Percentiles rank a stretch among this genome's conserved stretches.
These are phyloP conservation scores for Sporodiniella umbellata DNA, from an alignment of 371 early-diverging fungal species.

Conservation along the genomic window DNA sequence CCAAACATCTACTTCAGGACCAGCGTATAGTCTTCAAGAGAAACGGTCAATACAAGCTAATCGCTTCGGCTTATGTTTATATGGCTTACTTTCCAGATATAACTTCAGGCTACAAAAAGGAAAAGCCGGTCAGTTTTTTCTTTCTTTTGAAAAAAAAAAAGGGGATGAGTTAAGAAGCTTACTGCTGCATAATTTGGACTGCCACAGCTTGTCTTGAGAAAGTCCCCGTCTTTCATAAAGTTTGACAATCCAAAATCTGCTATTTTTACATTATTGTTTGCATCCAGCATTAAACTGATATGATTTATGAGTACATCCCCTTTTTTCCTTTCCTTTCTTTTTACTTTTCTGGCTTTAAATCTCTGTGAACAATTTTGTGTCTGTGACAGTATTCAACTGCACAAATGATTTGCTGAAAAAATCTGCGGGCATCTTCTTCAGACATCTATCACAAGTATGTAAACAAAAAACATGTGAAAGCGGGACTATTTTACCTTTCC, in stretches of 20 bases:
- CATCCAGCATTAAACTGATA: constrained; percentile 81
- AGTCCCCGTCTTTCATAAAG: constrained; percentile 93
- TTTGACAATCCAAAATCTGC: constrained; percentile 97
- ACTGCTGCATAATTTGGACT: constrained; percentile 85
- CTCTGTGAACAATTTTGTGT: constrained; percentile 95
- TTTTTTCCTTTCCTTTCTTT: not conserved
- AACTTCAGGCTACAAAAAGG: constrained; percentile 78
- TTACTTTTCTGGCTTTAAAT: constrained; percentile 81
- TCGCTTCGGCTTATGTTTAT: not conserved
- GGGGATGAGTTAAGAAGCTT: constrained; percentile 13
- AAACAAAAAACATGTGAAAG: not conserved
- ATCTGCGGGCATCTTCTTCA: constrained; percentile 87
- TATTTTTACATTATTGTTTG: constrained; percentile 94
- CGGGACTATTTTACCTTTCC: constrained; percentile 60
- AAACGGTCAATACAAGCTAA: not conserved
- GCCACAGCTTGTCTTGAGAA: constrained; percentile 94
- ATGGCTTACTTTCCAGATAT: constrained; percentile 79
- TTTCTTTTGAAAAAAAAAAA: constrained; percentile 1
- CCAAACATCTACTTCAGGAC: constrained; percentile 99
- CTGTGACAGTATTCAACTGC: constrained; percentile 99
- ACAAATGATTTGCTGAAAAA: constrained; percentile 97
- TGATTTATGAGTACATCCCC: not conserved
- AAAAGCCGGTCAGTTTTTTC: no score
- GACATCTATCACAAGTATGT: constrained; percentile 55
- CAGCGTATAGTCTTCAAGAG: constrained; percentile 76